phyloP scores from a whole-genome alignment of 352 stramenopile species.

The Globisporangium camurandrum region DNA sequence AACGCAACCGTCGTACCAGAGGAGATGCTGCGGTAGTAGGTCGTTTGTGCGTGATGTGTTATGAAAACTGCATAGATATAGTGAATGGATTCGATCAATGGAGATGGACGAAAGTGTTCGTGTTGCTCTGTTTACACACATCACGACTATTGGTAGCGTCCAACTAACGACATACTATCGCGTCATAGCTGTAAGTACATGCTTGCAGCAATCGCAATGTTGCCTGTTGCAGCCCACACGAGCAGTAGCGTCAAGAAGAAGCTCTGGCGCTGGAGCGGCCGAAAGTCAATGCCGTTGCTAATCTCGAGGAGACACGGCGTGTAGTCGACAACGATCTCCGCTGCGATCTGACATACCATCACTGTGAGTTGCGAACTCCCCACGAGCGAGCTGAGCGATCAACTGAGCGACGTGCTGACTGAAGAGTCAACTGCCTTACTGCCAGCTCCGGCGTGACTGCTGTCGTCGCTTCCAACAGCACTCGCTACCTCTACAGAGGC shows the following conservation, averaged over 20 bases:
- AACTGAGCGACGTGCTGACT: too few relatives aligned
- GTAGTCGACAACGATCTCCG: slow-evolving; percentile 17
- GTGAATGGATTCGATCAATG: neutral
- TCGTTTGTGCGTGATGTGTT: too few relatives aligned
- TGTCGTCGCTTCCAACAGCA: neutral
- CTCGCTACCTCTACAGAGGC: slow-evolving; percentile 1
- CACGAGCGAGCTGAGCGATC: neutral
- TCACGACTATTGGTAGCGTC: neutral
- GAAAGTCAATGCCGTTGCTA: slow-evolving; percentile 12
- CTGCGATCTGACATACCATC: slow-evolving; percentile 12
- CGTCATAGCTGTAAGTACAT: neutral
- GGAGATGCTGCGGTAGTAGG: slow-evolving; percentile 8
- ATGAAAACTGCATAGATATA: too few relatives aligned
- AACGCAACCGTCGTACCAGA: slow-evolving; percentile 6
- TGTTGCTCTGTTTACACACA: neutral
- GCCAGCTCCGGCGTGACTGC: neutral
- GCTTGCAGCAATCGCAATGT: neutral
- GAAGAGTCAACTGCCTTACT: neutral
- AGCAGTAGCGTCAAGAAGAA: slow-evolving; percentile 10
- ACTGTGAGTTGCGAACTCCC: slow-evolving; percentile 4
- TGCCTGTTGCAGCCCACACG: neutral
- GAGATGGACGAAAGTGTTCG: neutral
- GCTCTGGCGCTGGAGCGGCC: slow-evolving; percentile 10
- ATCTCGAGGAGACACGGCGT: slow-evolving; percentile 18
- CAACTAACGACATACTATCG: neutral